Base-by-base conservation (phyloP, 305 asterid species). In the Fraxinus nigra region DNA sequence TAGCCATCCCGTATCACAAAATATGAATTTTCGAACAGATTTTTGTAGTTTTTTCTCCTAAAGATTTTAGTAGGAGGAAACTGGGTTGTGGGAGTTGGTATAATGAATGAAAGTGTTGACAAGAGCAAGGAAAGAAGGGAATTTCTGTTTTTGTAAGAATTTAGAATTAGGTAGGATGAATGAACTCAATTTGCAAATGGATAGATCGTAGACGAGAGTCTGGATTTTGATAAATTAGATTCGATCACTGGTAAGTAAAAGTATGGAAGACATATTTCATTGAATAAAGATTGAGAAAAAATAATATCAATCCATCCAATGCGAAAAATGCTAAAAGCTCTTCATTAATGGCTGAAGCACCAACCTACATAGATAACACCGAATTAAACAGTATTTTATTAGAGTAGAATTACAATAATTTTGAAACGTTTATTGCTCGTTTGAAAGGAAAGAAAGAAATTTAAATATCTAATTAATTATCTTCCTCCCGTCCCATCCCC, bases 1-100 rank as follows among this genome's bases (percentile, higher is more conserved):
- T 34, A 26, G 84, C 82, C 88, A 86, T 84, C 59, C 51, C 43
- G 74, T 56, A 24, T 59, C 80, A 33, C 80, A 5, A 30, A 75
- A 75, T 75, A 35, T 28, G 34, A 69, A 69, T 69, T 69, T 30
- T 69, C 40, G 33, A 30, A 30, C 20, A 28, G 69, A 76, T 11
- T 4, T 43, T 24, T 46, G 0, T 46, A 46, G 54, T 46, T 46
- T 46, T 51, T 51, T 51, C 79, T 30, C 20, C 37, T 4, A 48
- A 48, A 16, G 61, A 14, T 48, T 48, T 51, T 51, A 16, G 61
- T 16, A 51, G 5, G 22, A 13, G 38, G 4, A 69, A 30, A 13
- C 16, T 30, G 75, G 75, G 37, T 28, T 63, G 24, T 22, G 72
- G 72, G 28, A 63, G 34, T 22, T 22, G n/a, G 72, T 24, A 48